Conservation (phyloP, 192 early-diverging fungal genomes). For the Pecoramyces ruminantium region DNA sequence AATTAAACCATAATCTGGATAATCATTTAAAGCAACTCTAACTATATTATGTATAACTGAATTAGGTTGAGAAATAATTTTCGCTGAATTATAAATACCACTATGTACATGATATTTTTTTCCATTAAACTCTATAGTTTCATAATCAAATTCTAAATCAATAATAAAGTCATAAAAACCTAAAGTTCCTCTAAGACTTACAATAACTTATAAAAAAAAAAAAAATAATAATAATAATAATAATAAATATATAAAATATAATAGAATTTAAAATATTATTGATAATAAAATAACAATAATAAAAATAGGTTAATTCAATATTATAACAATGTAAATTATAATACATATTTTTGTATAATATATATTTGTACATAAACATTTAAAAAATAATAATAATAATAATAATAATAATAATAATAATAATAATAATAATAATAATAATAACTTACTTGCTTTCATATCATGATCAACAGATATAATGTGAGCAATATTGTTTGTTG, state of each 20-base stretch:
- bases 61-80: conserved; percentile 41
- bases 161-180: not conserved
- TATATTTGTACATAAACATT: too few relatives aligned
- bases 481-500: not conserved
- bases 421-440: too few relatives aligned
- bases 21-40: conserved; percentile 40
- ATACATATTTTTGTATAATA: too few relatives aligned
- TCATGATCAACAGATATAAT: not conserved
- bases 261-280: too few relatives aligned
- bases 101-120: not conserved
- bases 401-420: too few relatives aligned
- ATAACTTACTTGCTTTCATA: not conserved
- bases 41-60: conserved; percentile 59
- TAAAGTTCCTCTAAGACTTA: not conserved
- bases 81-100: conserved; percentile 30
- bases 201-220: not conserved
- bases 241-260: too few relatives aligned
- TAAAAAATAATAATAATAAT: too few relatives aligned
- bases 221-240: too few relatives aligned
- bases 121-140: not conserved
- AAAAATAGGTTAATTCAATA: too few relatives aligned
- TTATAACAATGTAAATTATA: too few relatives aligned
- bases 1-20: conserved; percentile 65
- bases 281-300: too few relatives aligned
- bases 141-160: not conserved